Evolutionary conservation across 352 stramenopile species (phyloP), one percentile per base, ranked within the genome.

Genomic region (Thalassiosira pacifica): DNA sequence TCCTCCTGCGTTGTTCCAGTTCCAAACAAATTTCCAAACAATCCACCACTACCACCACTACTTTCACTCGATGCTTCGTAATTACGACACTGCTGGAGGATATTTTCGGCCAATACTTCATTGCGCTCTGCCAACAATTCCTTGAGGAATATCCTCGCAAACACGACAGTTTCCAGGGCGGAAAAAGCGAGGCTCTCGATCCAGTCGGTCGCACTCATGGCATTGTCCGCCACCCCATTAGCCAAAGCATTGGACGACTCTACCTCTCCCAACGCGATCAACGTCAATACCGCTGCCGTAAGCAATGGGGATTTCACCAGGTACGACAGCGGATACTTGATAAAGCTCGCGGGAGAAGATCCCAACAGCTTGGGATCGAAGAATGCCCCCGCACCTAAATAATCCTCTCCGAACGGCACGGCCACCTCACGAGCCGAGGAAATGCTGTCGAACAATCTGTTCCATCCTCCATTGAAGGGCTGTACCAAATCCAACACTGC

Each of bases 301-400:
- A 88, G 79, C n/a, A 89, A 26, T 26, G 88, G 88, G 68, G 89
- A 86, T 37, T 79, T 82, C 4, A 87, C 78, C 24, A 90, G 61
- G 59, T 88, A 91, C 0, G 84, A 90, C 0, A 92, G 45, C 0
- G 89, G 89, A 79, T 92, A 92, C 71, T 92, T 92, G 16, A 90
- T 52, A 0, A 93, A 78, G 52, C 66, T 86, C 0, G 91, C 79
- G 0, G 89, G 89, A 29, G 86, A 52, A 4, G 82, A 76, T 1
- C 76, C 22, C 19, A 93, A 59, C 22, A 93, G 52, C 27, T 80
- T 75, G 2, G 87, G 86, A 72, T 93, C 87, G 16, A 93, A 86
- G 74, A 92, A 90, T 0, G 83, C 77, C 27, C 83, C 78, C 2
- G 83, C 66, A 37, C 76, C 87, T 8, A 92, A 68, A 57, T 84